Evolutionary conservation across 495 filamentous ascomycete genomes (phyloP), one percentile per base, ranked within the genome.

Genomic region (Talaromyces stipitatus): DNA sequence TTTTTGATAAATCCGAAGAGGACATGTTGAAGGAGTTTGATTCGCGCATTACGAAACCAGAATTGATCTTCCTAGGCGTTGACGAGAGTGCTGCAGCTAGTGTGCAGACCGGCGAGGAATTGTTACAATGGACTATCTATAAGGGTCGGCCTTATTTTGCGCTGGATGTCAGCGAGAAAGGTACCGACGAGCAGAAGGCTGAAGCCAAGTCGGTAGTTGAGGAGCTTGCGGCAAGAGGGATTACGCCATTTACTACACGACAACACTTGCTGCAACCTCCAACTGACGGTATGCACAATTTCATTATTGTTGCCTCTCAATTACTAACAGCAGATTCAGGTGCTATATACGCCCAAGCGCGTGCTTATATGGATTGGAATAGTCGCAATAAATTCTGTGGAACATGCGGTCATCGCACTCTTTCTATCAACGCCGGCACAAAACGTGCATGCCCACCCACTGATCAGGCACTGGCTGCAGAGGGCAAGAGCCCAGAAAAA

Each of bases 351-450:
- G 95, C 90, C n/a, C 87, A 94, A 65, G 88, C 91, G 2, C 87
- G 92, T 61, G 85, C 89, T n/a, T 72, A 96, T 33, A 67, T 92
- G 27, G 94, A 97, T 73, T 98, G 94, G 94, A 97, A 98, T 71
- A 80, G 77, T 50, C 87, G 92, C 28, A 97, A 96, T 66, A 89
- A 84, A 32, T 97, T 90, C 74, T 98, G 94, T 71, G 90, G 84
- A 9, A 84, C 84, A 54, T 96, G 94, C 73, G 92, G 94, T 29
- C 77, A 89, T 59, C 84, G 79, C 8, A 97, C 94, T 2, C 71
- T 96, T 55, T 90, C 89, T 18, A 80, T 94, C 33, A 89, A 97
- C 67, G 91, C 85, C 7, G 94, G 94, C 41, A 90, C 87, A 41
- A 98, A 98, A 72, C 86, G 95, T 29, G 82, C 85, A 28, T 98